phyloP scores from a whole-genome alignment of 2,329 filamentous ascomycete species.

The Colletotrichum chrysophilum region DNA sequence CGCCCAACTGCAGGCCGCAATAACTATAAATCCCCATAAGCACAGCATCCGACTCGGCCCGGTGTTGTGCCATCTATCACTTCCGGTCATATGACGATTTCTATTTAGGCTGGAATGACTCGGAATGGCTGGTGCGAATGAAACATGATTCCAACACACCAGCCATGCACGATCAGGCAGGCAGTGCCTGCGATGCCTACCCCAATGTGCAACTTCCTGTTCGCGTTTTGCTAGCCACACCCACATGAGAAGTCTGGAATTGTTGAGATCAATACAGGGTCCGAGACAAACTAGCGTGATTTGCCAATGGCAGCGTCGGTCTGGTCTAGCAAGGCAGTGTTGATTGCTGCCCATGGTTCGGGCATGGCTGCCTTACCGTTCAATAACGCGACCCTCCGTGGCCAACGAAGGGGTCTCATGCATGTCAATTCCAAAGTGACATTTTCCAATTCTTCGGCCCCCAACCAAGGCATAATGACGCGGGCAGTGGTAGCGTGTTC shows the following conservation, averaged over 20 bases:
- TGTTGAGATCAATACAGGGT: not conserved
- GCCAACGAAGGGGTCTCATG: not conserved
- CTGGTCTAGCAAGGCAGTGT: not conserved
- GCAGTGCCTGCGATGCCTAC: not conserved
- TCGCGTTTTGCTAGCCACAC: not conserved
- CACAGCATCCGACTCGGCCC: not conserved
- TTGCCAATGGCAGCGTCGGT: not conserved
- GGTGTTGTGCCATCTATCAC: not conserved
- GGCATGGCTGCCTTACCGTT: not conserved
- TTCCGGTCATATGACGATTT: not conserved
- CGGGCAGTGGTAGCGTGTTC: not conserved
- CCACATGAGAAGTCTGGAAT: not conserved
- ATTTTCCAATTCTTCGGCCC: not conserved
- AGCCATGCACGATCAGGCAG: not conserved
- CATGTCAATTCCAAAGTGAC: not conserved
- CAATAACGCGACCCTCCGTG: not conserved
- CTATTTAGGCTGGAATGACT: not conserved
- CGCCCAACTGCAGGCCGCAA: too few species aligned
- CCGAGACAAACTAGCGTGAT: not conserved
- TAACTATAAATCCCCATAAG: not conserved
- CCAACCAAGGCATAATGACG: fast-evolving
- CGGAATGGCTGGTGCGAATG: not conserved
- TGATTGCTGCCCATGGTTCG: not conserved
- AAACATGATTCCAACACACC: not conserved
- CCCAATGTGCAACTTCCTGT: not conserved